Evolutionary conservation across 2,329 filamentous ascomycete genomes (phyloP).

Genomic region (Macrophomina tecta): DNA sequence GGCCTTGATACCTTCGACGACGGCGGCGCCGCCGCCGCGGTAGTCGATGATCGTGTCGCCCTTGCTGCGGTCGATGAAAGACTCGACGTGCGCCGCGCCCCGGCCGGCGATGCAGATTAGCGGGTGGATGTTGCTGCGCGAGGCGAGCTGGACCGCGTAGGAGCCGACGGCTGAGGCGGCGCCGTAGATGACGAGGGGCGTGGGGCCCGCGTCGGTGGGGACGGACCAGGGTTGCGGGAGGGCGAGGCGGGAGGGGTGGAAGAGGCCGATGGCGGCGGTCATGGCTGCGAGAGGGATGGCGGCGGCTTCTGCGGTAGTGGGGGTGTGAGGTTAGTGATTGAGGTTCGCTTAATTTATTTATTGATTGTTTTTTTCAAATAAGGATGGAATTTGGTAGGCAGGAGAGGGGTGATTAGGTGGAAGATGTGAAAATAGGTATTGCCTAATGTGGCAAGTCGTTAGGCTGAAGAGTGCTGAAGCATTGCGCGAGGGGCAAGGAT

Average conservation of each 20-base stretch:
- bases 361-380: too few species aligned
- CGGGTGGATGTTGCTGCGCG: constrained; percentile 63
- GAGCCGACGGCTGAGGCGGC: constrained; percentile 63
- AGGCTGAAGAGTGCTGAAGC: neutral
- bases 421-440: neutral
- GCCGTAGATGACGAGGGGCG: constrained; percentile 57
- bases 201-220: constrained; percentile 38
- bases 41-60: constrained; percentile 68
- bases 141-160: constrained; percentile 64
- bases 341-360: too few species aligned
- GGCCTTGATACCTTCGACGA: constrained; percentile 35
- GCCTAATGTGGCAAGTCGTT: neutral
- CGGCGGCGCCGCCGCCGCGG: constrained; percentile 46
- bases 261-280: constrained; percentile 61
- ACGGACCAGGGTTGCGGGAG: constrained; percentile 56
- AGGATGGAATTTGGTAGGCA: too few species aligned
- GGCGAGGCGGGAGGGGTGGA: constrained; percentile 46
- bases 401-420: too few species aligned
- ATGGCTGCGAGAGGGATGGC: constrained; percentile 61
- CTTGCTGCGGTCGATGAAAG: constrained; percentile 54
- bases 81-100: constrained; percentile 57
- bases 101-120: constrained; percentile 66
- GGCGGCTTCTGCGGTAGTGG: constrained; percentile 52
- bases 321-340: constrained; percentile 26
- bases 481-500: neutral